These are phyloP conservation scores for Zelopaecilomyces penicillatus DNA, from an alignment of 2,329 filamentous ascomycete genomes.

Conservation along the genomic window DNA sequence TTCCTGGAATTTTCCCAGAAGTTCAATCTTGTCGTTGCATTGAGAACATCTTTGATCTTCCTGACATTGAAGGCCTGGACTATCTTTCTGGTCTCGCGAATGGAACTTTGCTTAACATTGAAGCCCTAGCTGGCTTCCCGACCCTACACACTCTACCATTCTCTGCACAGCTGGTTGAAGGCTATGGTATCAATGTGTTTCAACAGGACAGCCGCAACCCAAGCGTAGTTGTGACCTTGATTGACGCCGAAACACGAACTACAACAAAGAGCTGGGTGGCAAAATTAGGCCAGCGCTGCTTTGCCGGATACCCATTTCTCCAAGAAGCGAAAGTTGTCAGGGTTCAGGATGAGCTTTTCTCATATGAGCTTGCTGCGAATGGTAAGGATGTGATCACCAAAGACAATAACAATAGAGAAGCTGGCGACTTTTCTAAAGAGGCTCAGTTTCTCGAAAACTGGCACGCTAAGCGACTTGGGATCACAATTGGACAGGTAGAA, in stretches of 20 bases:
- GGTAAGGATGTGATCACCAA: constrained; percentile 56
- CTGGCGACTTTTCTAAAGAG: constrained; percentile 77
- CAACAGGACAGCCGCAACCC: constrained; percentile 93
- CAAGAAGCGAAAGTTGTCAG: constrained; percentile 85
- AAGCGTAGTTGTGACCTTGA: constrained; percentile 85
- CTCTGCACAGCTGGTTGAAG: constrained; percentile 59
- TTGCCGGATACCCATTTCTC: constrained; percentile 90
- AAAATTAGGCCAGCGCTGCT: constrained; percentile 77
- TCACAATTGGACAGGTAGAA: constrained; percentile 79
- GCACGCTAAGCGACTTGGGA: constrained; percentile 86
- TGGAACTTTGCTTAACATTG: constrained; percentile 71
- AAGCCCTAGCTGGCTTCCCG: constrained; percentile 89
- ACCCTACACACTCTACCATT: constrained; percentile 81
- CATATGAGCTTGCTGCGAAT: constrained; percentile 64
- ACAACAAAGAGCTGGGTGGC: constrained; percentile 64
- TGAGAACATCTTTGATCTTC: constrained; percentile 93
- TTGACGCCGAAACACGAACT: constrained; percentile 63
- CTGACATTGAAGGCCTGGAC: constrained; percentile 81
- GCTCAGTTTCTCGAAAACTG: constrained; percentile 72
- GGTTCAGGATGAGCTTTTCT: constrained; percentile 89
- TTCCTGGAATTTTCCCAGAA: constrained; percentile 85
- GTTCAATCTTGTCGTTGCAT: constrained; percentile 80
- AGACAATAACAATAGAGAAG: constrained; percentile 67
- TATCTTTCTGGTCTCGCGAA: constrained; percentile 76
- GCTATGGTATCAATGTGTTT: constrained; percentile 89